Conservation (phyloP, 306 rosid genomes). For the Oxytropis ochrocephala region DNA sequence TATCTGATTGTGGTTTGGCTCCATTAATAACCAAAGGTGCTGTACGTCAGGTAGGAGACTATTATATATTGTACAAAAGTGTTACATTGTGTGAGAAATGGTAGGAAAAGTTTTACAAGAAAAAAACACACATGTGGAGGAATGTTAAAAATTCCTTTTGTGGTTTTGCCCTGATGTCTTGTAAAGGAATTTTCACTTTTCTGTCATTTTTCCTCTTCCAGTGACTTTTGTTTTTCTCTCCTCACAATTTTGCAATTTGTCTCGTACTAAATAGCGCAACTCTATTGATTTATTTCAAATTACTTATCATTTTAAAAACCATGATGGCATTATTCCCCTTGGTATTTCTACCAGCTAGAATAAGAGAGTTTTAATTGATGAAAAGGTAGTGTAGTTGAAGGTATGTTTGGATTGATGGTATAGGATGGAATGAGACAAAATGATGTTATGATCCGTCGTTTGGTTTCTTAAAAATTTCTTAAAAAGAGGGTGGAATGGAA, state of each 20-base stretch:
- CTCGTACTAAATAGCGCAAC: neutral
- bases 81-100: neutral
- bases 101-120: neutral
- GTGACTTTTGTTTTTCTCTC: neutral
- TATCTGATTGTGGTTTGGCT: constrained; percentile 94
- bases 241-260: neutral
- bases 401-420: neutral
- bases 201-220: neutral
- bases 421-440: too few species aligned
- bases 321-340: neutral
- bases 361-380: neutral
- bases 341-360: neutral
- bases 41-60: constrained; percentile 69
- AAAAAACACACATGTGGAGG: neutral
- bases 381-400: neutral
- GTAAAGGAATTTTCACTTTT: neutral
- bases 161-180: neutral
- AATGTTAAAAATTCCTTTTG: neutral
- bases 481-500: too few species aligned
- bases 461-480: too few species aligned
- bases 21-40: constrained; percentile 75
- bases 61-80: neutral
- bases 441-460: too few species aligned
- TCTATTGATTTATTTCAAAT: neutral
- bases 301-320: neutral